Evolutionary conservation across 2,329 filamentous ascomycete genomes (phyloP).

Genomic region (Penicillium sumatraense): DNA sequence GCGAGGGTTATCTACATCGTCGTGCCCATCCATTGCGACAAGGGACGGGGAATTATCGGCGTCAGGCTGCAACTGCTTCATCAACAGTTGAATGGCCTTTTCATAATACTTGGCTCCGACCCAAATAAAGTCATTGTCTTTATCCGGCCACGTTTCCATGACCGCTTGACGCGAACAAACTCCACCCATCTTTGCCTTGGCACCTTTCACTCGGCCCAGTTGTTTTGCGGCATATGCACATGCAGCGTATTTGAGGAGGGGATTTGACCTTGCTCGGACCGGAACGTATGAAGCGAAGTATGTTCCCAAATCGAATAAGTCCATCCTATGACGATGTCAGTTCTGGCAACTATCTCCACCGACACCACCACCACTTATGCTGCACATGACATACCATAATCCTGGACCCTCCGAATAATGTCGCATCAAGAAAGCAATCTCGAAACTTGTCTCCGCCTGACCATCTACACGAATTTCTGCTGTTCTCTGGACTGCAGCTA

Average conservation of each 20-base stretch:
- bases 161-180: constrained; percentile 51
- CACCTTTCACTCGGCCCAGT: constrained; percentile 58
- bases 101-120: constrained; percentile 68
- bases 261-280: constrained; percentile 57
- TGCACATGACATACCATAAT: constrained; percentile 53
- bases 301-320: constrained; percentile 54
- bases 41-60: constrained; percentile 37
- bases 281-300: constrained; percentile 67
- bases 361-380: not conserved
- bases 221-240: constrained; percentile 68
- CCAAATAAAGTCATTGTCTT: constrained; percentile 61
- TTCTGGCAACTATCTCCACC: not conserved
- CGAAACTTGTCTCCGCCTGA: constrained; percentile 54
- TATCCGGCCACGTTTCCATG: constrained; percentile 59
- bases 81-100: constrained; percentile 62
- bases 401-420: constrained; percentile 65
- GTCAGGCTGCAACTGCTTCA: constrained; percentile 49
- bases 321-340: constrained; percentile 41
- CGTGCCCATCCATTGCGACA: constrained; percentile 26
- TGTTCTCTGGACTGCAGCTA: constrained; percentile 19
- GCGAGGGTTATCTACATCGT: constrained; percentile 47
- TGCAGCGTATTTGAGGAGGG: constrained; percentile 57
- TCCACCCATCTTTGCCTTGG: constrained; percentile 56
- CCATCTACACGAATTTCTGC: constrained; percentile 31
- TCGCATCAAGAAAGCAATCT: constrained; percentile 63